Conservation (phyloP, 1,284 basidiomycete genomes). For the Tetrapyrgos nigripes region DNA sequence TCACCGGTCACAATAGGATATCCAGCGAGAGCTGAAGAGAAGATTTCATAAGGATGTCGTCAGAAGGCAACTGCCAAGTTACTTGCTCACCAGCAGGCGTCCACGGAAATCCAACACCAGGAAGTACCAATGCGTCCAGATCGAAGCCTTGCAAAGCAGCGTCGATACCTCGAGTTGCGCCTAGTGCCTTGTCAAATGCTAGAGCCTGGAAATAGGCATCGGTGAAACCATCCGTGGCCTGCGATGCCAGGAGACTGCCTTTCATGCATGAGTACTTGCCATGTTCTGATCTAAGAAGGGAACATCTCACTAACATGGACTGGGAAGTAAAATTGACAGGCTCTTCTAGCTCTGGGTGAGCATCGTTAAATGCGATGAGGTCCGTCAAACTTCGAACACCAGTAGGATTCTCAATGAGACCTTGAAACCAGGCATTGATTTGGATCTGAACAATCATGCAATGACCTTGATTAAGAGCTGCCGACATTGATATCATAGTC, state of each 20-base stretch:
- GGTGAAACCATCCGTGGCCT: constrained; percentile 55
- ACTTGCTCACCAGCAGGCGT: constrained; percentile 51
- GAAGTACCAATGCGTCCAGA: constrained; percentile 65
- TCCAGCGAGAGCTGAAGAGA: constrained; percentile 54
- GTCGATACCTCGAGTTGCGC: constrained; percentile 62
- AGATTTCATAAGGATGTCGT: neutral
- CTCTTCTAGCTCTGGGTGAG: constrained; percentile 54
- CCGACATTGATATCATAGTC: no score
- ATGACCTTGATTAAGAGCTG: neutral
- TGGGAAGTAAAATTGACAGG: constrained; percentile 56
- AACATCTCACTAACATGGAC: constrained; percentile 39
- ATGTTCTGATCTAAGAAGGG: constrained; percentile 4
- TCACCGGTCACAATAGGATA: constrained; percentile 65
- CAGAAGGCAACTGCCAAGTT: constrained; percentile 25
- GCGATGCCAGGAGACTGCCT: constrained; percentile 55
- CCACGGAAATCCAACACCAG: constrained; percentile 54
- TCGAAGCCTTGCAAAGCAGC: constrained; percentile 54
- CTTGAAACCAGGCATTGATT: constrained; percentile 53
- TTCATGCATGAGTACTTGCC: no score
- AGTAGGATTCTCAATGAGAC: constrained; percentile 53
- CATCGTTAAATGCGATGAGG: constrained; percentile 61
- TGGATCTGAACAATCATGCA: constrained; percentile 50
- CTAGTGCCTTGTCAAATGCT: constrained; percentile 56
- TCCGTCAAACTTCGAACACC: constrained; percentile 60
- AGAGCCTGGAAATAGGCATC: constrained; percentile 55